These are phyloP conservation scores for Trametes sanguinea DNA, from an alignment of 768 basidiomycete species.

Conservation along the genomic window DNA sequence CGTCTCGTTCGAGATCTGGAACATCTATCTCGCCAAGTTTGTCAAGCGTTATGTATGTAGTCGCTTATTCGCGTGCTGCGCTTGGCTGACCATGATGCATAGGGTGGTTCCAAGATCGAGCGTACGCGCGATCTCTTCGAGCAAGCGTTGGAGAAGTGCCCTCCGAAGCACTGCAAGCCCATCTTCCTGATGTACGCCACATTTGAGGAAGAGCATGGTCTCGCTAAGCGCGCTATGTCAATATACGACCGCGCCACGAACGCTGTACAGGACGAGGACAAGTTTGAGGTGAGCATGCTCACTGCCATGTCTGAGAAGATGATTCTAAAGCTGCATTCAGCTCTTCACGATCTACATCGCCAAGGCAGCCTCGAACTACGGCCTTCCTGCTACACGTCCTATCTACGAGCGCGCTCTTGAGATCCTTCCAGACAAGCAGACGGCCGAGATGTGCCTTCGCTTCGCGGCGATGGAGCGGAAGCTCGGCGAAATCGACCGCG, in stretches of 20 bases:
- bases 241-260: conserved; percentile 93
- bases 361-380: conserved; percentile 94
- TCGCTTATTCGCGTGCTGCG: not conserved
- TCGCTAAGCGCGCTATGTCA: conserved; percentile 94
- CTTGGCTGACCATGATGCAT: not conserved
- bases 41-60: conserved; percentile 87
- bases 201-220: conserved; percentile 91
- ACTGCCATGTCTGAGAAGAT: not conserved
- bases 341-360: conserved; percentile 98
- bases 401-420: conserved; percentile 97
- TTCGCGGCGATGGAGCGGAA: conserved; percentile 97
- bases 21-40: conserved; percentile 97
- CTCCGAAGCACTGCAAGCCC: conserved; percentile 91
- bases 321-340: conserved; percentile 41
- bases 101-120: conserved; percentile 94
- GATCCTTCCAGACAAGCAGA: conserved; percentile 88
- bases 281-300: conserved; percentile 75
- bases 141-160: conserved; percentile 96
- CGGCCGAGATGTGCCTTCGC: conserved; percentile 96
- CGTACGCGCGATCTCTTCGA: conserved; percentile 97
- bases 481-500: conserved; percentile 97
- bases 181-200: conserved; percentile 96
- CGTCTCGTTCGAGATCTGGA: conserved; percentile 98
- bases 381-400: conserved; percentile 91
- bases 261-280: conserved; percentile 86